phyloP scores from a whole-genome alignment of 331 rosid genomes.

The Quercus lobata region DNA sequence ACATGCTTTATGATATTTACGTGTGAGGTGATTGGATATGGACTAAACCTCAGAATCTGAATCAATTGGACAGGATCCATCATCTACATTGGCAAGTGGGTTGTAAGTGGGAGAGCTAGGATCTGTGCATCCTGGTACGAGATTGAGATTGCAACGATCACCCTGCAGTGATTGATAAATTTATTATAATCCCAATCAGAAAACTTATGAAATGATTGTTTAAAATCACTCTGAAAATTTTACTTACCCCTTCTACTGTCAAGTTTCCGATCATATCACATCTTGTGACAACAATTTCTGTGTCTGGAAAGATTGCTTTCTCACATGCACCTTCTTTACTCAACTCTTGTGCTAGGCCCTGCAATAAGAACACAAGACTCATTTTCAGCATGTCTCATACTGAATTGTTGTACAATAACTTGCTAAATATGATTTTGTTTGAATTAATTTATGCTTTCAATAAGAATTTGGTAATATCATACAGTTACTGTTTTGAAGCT shows the following conservation, averaged over 20 bases:
- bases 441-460: neutral
- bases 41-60: slow-evolving; percentile 42
- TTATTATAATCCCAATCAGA: neutral
- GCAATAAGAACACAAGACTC: neutral
- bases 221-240: slow-evolving; percentile 4
- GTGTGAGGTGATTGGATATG: neutral
- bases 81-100: slow-evolving; percentile 90
- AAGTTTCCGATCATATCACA: slow-evolving; percentile 81
- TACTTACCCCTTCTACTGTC: slow-evolving; percentile 74
- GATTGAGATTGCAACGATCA: slow-evolving; percentile 73
- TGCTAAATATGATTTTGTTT: neutral
- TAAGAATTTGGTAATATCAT: neutral
- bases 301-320: slow-evolving; percentile 80
- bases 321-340: slow-evolving; percentile 89
- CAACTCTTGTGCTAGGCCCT: slow-evolving; percentile 84
- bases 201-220: neutral
- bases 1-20: neutral
- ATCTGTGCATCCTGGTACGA: slow-evolving; percentile 76
- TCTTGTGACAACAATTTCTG: slow-evolving; percentile 40
- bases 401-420: neutral
- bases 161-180: slow-evolving; percentile 46
- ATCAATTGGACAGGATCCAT: slow-evolving; percentile 73
- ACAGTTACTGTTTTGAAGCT: neutral
- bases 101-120: slow-evolving; percentile 61
- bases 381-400: neutral